These are phyloP conservation scores for Aspergillus nomiae DNA, from an alignment of 2,329 filamentous ascomycete species.

Conservation along the genomic window DNA sequence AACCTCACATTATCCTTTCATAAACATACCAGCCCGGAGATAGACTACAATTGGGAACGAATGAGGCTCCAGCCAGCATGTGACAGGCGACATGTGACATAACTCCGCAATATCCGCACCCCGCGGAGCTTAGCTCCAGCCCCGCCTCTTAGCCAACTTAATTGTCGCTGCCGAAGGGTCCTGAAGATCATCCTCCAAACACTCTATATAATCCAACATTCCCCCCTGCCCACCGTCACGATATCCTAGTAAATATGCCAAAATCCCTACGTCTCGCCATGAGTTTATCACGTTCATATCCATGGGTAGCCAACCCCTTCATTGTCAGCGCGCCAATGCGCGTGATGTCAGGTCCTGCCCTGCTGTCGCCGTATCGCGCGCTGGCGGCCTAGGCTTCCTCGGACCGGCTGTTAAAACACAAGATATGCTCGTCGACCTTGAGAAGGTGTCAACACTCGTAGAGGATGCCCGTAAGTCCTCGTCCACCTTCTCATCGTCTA, in stretches of 20 bases:
- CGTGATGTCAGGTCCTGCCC: conserved; percentile 58
- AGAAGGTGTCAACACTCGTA: conserved; percentile 31
- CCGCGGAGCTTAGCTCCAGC: neutral
- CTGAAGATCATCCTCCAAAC: neutral
- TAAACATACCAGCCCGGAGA: neutral
- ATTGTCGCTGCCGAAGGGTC: neutral
- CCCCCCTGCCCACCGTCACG: neutral
- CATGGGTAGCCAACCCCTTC: conserved; percentile 63
- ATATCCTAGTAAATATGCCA: conserved; percentile 3
- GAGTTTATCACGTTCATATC: conserved; percentile 43
- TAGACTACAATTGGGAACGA: neutral
- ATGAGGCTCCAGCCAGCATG: neutral
- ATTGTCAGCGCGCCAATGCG: conserved; percentile 72
- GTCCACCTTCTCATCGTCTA: neutral
- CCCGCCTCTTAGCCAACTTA: neutral
- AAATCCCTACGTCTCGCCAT: neutral
- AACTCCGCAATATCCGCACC: conserved; percentile 10
- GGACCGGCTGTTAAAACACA: conserved; percentile 55
- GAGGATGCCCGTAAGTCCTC: conserved; percentile 9
- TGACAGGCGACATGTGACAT: neutral
- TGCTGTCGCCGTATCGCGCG: conserved; percentile 64
- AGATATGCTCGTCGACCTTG: conserved; percentile 34
- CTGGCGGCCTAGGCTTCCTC: conserved; percentile 59
- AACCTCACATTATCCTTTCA: neutral
- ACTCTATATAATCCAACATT: neutral